Evolutionary conservation across 805 yeast genomes (phyloP), one percentile per base, ranked within the genome.

Genomic region (Lipomyces oligophaga): DNA sequence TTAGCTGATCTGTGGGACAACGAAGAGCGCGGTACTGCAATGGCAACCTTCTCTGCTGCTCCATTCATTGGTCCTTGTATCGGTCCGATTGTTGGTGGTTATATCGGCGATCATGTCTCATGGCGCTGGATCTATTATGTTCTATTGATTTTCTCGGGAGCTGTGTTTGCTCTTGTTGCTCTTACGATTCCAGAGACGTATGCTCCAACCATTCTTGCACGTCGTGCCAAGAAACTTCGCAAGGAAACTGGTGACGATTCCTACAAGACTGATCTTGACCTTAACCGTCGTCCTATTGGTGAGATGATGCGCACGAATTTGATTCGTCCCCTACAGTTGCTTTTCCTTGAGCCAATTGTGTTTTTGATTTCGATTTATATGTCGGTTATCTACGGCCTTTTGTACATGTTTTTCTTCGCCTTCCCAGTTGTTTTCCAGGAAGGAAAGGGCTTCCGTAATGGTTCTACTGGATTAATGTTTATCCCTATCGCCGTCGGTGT

Each of bases 111-210:
- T 27, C 78, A 75, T 15, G 69, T 76, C 15, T 68, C 74, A 41
- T 83, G 85, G 80, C 73, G 82, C 62, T 85, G 93, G 93, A 76
- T 80, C 13, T 83, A 83, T 58, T 76, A 76, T 57, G 75, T 79
- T 6, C 64, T 82, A 58, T 65, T 81, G 18, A 78, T 83, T n/a
- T 77, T 79, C 54, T 74, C 80, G 53, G 85, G 81, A 2, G 72
- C 75, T 1, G 68, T 79, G 55, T 70, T 79, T 50, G 65, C 63
- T 46, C 68, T 67, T 60, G 70, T 79, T 8, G 74, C 68, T 11
- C 64, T 60, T 4, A 53, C 69, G 54, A 76, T 70, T 51, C 83
- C 75, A 3, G 96, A 86, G 66, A 86, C 85, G 0, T 80, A 80
- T 60, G 74, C 68, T 21, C 80, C 81, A 1, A 66, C 76, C 3